Evolutionary conservation across 2,329 filamentous ascomycete species (phyloP), one percentile per base, ranked within the genome.

Genomic region (Pseudogymnoascus sp.): DNA sequence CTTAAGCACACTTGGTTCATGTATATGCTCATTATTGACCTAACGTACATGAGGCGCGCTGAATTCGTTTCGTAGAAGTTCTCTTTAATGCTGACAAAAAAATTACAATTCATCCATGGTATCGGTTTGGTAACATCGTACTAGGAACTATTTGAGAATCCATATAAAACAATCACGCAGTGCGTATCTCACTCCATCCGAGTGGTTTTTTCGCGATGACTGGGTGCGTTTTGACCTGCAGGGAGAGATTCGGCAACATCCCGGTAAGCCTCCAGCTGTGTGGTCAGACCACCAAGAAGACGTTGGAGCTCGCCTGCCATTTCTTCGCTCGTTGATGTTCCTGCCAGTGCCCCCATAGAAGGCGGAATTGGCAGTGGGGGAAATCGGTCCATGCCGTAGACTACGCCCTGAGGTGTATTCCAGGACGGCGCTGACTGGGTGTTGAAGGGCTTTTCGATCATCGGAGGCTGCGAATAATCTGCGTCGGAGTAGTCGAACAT

Each of bases 271-370:
- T 66, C 64, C 1, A 73, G 64, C 40, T 73, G 69, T 2, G 21
- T 56, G 14, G 60, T 68, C 31, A 73, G 65, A 18, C 65, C 65
- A 40, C 42, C 62, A 37, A 73, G 49, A 23, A 67, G 65, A 7
- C 69, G 62, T 11, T 63, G 64, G 8, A 73, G 64, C 60, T 73
- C 72, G 23, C 46, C 60, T 8, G 42, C 43, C 68, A 73, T 69
- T 28, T 72, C 71, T 3, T 65, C 63, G 8, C 63, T 62, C 1
- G 68, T 64, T 14, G 72, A 68, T 25, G 63, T 65, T 8, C 71
- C 69, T 23, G 67, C 66, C 1, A 73, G 64, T 6, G 69, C 66
- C 8, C 65, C 63, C 6, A 64, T 62, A 5, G 69, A 71, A 36
- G 72, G 72, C 31, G 68, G 67, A 42, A 63, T 16, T 11, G 66